Evolutionary conservation across 139 green algal genomes (phyloP).

Genomic region (Coelastrella sp.): DNA sequence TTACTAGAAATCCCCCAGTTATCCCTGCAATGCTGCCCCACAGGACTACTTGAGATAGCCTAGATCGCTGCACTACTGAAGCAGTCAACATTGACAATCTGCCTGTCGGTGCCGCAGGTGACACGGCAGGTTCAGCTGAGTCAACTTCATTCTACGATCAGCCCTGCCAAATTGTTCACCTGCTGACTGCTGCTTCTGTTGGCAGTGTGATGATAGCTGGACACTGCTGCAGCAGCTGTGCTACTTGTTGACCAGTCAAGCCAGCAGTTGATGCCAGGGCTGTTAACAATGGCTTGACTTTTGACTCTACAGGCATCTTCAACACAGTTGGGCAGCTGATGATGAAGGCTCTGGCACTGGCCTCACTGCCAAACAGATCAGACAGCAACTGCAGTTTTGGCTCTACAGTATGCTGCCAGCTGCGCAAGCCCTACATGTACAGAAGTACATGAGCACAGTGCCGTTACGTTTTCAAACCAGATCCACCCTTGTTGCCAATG

Average conservation of each 20-base stretch:
- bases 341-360: not conserved
- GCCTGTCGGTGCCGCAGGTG: too few relatives aligned
- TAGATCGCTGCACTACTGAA: too few relatives aligned
- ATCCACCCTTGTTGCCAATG: too few relatives aligned
- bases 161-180: too few relatives aligned
- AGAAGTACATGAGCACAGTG: too few relatives aligned
- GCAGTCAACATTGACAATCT: too few relatives aligned
- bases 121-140: too few relatives aligned
- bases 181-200: not conserved
- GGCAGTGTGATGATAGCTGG: conserved; percentile 1
- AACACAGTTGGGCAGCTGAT: not conserved
- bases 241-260: conserved; percentile 4
- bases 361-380: conserved; percentile 16
- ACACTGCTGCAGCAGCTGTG: conserved; percentile 21
- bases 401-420: conserved; percentile 6
- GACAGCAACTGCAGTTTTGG: conserved; percentile 21
- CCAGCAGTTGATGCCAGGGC: not conserved
- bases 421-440: conserved; percentile 19
- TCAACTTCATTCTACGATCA: too few relatives aligned
- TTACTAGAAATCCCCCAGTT: too few relatives aligned
- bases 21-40: too few relatives aligned
- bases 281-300: conserved; percentile 18
- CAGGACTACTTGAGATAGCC: too few relatives aligned
- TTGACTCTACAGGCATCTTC: conserved; percentile 36
- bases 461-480: too few relatives aligned